Conservation (phyloP, 371 early-diverging fungal species). For the Apophysomyces trapeziformis region DNA sequence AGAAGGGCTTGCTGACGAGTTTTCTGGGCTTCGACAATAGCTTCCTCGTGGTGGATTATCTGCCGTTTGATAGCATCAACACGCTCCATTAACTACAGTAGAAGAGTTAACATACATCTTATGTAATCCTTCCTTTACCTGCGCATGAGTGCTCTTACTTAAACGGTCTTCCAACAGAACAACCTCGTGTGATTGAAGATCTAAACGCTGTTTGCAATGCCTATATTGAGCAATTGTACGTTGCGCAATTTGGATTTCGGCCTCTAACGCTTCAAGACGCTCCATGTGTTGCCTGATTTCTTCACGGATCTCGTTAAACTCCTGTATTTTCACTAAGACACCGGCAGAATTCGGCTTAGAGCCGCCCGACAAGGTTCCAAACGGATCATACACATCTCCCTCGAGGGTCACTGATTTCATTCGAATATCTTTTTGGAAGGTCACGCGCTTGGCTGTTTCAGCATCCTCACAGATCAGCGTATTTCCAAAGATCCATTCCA, state of each 20-base stretch:
- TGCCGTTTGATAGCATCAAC: conserved; percentile 47
- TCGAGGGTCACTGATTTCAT: conserved; percentile 95
- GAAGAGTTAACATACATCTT: conserved; percentile 18
- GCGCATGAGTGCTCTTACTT: conserved; percentile 71
- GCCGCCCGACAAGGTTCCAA: conserved; percentile 98
- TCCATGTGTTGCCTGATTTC: conserved; percentile 54
- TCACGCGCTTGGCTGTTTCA: conserved; percentile 83
- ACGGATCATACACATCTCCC: conserved; percentile 99
- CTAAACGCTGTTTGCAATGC: conserved; percentile 62
- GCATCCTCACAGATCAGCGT: conserved; percentile 93
- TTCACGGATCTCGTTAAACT: conserved; percentile 60
- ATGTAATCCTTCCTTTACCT: conserved; percentile 31
- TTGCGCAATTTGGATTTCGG: conserved; percentile 43
- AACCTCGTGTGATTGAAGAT: conserved; percentile 76
- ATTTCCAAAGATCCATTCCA: conserved; percentile 95
- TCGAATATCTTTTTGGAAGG: conserved; percentile 83
- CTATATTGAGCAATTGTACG: conserved; percentile 50
- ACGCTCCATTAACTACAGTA: conserved; percentile 42
- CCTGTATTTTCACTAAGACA: conserved; percentile 74
- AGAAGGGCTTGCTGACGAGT: conserved; percentile 46
- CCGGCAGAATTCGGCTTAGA: conserved; percentile 79
- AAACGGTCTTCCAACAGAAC: conserved; percentile 72
- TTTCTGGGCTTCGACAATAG: conserved; percentile 43
- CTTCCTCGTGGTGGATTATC: conserved; percentile 32
- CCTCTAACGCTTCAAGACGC: conserved; percentile 51